phyloP scores from a whole-genome alignment of 805 yeast genomes.

The Maudiozyma saulgeensis region DNA sequence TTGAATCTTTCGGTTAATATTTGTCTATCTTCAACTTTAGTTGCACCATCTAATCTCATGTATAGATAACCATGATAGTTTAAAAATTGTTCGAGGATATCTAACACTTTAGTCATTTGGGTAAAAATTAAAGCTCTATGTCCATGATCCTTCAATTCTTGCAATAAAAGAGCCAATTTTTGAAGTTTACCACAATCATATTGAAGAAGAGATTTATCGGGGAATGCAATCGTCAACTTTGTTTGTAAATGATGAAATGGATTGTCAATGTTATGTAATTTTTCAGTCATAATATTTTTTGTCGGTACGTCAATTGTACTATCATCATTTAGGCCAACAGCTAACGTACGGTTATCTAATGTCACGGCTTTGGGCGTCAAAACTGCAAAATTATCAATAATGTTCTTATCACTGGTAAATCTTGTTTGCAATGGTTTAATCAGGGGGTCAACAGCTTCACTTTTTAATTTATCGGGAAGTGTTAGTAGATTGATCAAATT shows the following conservation, averaged over 20 bases:
- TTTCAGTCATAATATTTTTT: conserved; percentile 15
- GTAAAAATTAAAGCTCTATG: conserved; percentile 94
- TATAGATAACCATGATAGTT: conserved; percentile 91
- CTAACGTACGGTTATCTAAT: conserved; percentile 49
- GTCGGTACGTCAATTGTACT: conserved; percentile 20
- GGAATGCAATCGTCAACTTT: conserved; percentile 85
- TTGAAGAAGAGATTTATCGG: conserved; percentile 84
- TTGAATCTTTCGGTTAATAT: conserved; percentile 87
- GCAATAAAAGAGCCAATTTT: conserved; percentile 63
- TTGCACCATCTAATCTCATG: conserved; percentile 93
- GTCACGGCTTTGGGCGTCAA: conserved; percentile 82
- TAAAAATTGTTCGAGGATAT: conserved; percentile 83
- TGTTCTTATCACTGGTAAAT: conserved; percentile 34
- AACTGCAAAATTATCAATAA: conserved; percentile 68
- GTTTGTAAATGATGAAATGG: conserved; percentile 79
- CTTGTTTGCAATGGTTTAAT: conserved; percentile 36
- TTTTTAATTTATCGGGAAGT: conserved; percentile 8
- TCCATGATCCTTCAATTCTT: conserved; percentile 72
- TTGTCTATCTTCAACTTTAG: conserved; percentile 95
- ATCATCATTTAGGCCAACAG: conserved; percentile 19
- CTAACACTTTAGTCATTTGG: conserved; percentile 95
- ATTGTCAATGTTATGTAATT: conserved; percentile 24
- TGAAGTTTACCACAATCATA: conserved; percentile 97
- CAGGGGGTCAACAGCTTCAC: conserved; percentile 22
- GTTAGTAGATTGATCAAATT: conserved; percentile 41